Evolutionary conservation across 1,284 basidiomycete genomes (phyloP), one percentile per base, ranked within the genome.

Genomic region (Fistulinella staudtii): DNA sequence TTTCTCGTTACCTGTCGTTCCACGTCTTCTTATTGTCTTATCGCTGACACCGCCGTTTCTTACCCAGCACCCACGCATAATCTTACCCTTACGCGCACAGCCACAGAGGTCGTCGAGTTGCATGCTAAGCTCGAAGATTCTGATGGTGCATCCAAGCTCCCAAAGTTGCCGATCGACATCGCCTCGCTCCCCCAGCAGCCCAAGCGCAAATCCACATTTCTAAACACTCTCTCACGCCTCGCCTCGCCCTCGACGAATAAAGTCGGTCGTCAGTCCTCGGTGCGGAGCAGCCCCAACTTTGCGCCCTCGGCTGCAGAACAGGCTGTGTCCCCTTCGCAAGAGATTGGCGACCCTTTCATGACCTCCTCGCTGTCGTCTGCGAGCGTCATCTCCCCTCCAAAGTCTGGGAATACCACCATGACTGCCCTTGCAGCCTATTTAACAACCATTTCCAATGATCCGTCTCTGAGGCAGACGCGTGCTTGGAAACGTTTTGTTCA

Each of bases 401-500:
- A 55, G 45, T 39, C 48, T 15, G 37, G 46, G 31, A 74, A 75
- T 36, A 71, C 70, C 34, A 75, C 74, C 30, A 77, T 81, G 58
- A 83, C 82, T 3, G 75, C 72, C n/a, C 75, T 93, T 41, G 86
- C 88, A 5, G 76, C 83, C 13, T 91, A 91, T 63, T 72, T 93
- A 43, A 92, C 89, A 2, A 74, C 79, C 3, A 62, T 92, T 22
- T 80, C 89, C 41, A 89, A 89, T 55, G 76, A 82, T 40, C 65
- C 76, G 6, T 61, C 68, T 2, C 61, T 90, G 23, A 79, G 85
- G 34, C 73, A 78, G 46, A 71, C 80, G 33, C 78, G 85, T 41
- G 71, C 79, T 2, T 93, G 90, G 90, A 85, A 84, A 58, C 78
- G 86, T n/a, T 93, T 93, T 54, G 82, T 91, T 39, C 74, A 82